phyloP scores from a whole-genome alignment of 1,284 basidiomycete genomes.

The Waitea zeae region DNA sequence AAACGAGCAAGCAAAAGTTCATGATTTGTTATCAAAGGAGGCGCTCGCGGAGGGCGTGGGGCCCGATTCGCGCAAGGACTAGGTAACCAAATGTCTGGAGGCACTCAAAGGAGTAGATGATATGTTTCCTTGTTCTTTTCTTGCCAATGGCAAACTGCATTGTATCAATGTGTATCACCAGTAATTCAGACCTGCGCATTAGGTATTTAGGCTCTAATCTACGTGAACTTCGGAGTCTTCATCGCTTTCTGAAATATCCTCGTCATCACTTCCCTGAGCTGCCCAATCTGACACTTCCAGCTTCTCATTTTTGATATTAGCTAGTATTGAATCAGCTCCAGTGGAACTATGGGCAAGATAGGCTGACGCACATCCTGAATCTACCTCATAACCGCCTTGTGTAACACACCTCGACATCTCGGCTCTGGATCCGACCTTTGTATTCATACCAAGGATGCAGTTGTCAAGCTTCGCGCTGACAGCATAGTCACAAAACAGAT shows the following conservation, averaged over 20 bases:
- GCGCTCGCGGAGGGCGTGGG: conserved; percentile 47
- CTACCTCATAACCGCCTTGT: conserved; percentile 76
- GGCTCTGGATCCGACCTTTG: conserved; percentile 65
- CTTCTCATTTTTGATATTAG: conserved; percentile 2
- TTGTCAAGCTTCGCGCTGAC: conserved; percentile 78
- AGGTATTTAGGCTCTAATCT: too few species aligned
- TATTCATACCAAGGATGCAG: conserved; percentile 73
- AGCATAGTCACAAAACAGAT: conserved; percentile 1
- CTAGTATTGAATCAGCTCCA: background rate
- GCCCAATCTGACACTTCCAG: conserved; percentile 3
- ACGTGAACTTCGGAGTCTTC: background rate
- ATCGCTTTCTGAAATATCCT: conserved; percentile 1
- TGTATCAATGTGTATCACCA: too few species aligned
- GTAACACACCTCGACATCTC: conserved; percentile 74
- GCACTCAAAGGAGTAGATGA: background rate
- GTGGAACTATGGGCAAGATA: background rate
- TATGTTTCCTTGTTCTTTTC: too few species aligned
- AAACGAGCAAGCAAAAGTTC: background rate
- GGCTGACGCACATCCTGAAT: conserved; percentile 38
- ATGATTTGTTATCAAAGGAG: conserved; percentile 18
- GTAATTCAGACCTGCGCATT: too few species aligned
- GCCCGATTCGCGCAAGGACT: conserved; percentile 64
- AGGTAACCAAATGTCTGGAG: conserved; percentile 53
- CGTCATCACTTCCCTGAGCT: background rate
- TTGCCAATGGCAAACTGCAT: too few species aligned